Evolutionary conservation across 208 protist species (phyloP).

Genomic region (Porcisia deanei): DNA sequence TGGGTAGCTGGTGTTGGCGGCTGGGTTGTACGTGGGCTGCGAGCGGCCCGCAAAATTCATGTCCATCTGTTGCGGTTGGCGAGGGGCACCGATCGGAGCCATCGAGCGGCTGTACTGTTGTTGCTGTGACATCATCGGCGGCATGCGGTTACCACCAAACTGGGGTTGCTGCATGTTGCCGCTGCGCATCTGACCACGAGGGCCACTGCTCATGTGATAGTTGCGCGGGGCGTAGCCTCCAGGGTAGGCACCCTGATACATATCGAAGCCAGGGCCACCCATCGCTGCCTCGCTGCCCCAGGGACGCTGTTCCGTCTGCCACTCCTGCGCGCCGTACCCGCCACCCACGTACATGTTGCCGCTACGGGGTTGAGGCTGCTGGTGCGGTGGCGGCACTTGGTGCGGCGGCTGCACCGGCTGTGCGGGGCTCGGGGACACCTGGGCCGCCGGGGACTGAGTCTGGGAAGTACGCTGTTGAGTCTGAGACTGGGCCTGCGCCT

Average conservation of each 20-base stretch:
- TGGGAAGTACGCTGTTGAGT: constrained; percentile 16
- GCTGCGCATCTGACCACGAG: constrained; percentile 18
- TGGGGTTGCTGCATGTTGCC: constrained; percentile 18
- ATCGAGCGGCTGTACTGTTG: constrained; percentile 25
- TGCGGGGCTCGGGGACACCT: constrained; percentile 21
- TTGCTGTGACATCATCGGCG: constrained; percentile 35
- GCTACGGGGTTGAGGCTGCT: constrained; percentile 21
- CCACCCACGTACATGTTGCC: constrained; percentile 34
- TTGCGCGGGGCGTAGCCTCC: constrained; percentile 8
- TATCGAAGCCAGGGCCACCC: constrained; percentile 20
- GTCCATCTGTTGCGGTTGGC: constrained; percentile 21
- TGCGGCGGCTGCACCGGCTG: constrained; percentile 26
- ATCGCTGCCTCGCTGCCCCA: constrained; percentile 21
- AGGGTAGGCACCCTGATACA: constrained; percentile 19
- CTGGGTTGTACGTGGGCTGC: constrained; percentile 35
- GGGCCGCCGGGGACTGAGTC: constrained; percentile 29
- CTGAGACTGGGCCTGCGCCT: constrained; percentile 19
- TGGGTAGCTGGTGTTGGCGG: constrained; percentile 28
- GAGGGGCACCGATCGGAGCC: constrained; percentile 13
- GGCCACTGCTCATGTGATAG: constrained; percentile 14
- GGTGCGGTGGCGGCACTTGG: constrained; percentile 29
- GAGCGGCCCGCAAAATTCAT: constrained; percentile 32
- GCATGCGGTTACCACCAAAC: constrained; percentile 30
- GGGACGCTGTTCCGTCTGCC: constrained; percentile 27
- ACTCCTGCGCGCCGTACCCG: constrained; percentile 14